Evolutionary conservation across 306 rosid species (phyloP), one percentile per base, ranked within the genome.

Genomic region (Datisca glomerata): DNA sequence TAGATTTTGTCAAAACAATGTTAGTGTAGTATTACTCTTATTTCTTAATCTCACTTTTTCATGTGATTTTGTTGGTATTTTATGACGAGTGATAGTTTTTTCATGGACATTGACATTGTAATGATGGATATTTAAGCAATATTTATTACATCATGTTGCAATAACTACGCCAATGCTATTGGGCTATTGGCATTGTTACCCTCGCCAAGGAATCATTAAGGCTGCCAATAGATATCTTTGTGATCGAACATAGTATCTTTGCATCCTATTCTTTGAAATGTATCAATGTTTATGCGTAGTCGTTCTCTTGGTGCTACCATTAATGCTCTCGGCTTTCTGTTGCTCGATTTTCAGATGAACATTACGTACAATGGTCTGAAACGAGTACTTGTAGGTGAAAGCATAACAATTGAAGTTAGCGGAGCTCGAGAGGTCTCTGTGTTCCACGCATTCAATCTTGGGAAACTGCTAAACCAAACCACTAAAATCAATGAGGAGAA

Each of bases 361-460:
- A 55, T 60, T 48, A 63, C 91, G 2, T 67, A 65, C 39, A 50
- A 8, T 56, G 95, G 91, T 52, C 69, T 80, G 69, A 83, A 68
- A 42, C 75, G 60, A 47, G 41, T 89, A 57, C 74, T 79, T 61
- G 95, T 89, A 41, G 84, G 91, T 48, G 75, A 80, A 64, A 95
- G 95, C 59, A 77, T 80, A 35, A 77, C 79, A 3, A 39, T 83
- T 24, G 86, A 89, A 69, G 95, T 83, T 43, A 71, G 69, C 50
- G 47, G 75, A 42, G 95, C 95, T 5, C 71, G 29, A 34, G 77
- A 74, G 61, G 78, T 83, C 9, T 71, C 93, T 13, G 75, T 81
- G 36, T 67, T 72, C 25, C 78, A 80, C 49, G 47, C 61, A 1
- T 61, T 79, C 12, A 67, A 61, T 69, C 50, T 67, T 31, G 73